Base-by-base conservation (phyloP, 371 early-diverging fungal species). In the Zychaea mexicana region DNA sequence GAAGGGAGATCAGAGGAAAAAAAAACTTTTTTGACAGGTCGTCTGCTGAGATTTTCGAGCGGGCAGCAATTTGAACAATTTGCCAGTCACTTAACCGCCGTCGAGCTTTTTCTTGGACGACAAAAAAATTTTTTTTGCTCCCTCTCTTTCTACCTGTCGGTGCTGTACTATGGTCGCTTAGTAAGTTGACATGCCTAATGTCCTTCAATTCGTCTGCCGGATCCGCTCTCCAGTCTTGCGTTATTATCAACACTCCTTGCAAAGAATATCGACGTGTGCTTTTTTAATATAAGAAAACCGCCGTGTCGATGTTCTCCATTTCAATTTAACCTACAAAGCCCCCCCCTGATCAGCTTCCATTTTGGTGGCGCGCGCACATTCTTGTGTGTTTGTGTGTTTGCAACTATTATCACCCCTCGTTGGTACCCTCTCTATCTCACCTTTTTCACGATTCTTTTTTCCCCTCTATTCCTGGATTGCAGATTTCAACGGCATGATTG, bases 141-240 rank as follows among this genome's bases (percentile, higher is more conserved):
- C 49, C 65, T 65, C 65, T 65, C 65, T 65, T 65, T 65, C 59
- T 31, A 39, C 36, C 45, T 19, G 19, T 27, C 39, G 58, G 45
- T 42, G 47, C 36, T 57, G 62, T 47, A 65, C 49, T 52, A 65
- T 65, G 65, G 65, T 65, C 59, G 54, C 65, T 52, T 65, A 65
- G 65, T 65, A 59, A 65, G 65, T 65, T 32, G 46, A 31, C 58
- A 49, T 49, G 49, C 24, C n/a, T 5, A 49, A 49, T 9, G 26
- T 49, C 24, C 21, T 45, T 19, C 26, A 31, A 32, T 32, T 31
- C 36, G 31, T 38, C 17, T 61, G 24, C 38, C 62, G n/a, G 36
- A 52, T 47, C n/a, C n/a, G n/a, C n/a, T 27, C 12, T 53, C n/a
- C 52, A 52, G 31, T 45, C 28, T 28, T 36, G 36, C 52, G 28